Conservation (phyloP, 2,329 filamentous ascomycete genomes). For the Penicillium sp. region DNA sequence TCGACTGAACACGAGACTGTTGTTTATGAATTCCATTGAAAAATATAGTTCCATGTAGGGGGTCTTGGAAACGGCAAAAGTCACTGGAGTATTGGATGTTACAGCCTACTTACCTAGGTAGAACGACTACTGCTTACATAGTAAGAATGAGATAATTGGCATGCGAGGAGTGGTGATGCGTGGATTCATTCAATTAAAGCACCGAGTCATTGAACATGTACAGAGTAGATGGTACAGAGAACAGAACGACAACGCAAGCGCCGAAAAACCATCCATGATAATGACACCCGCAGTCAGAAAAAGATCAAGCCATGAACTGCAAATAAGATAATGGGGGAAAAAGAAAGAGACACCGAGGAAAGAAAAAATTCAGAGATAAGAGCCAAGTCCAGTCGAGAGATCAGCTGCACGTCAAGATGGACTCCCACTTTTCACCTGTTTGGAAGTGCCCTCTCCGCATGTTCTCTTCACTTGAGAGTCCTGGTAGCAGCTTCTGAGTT, state of each 20-base stretch:
- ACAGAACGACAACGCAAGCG: constrained; percentile 12
- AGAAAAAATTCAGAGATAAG: constrained; percentile 12
- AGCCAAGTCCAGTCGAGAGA: constrained; percentile 8
- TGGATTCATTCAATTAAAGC: constrained; percentile 19
- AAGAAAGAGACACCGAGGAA: constrained; percentile 17
- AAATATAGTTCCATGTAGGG: too few species aligned
- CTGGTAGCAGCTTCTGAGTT: too few species aligned
- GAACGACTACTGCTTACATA: too few species aligned
- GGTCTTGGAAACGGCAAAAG: too few species aligned
- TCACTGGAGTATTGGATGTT: too few species aligned
- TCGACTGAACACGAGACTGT: constrained; percentile 20
- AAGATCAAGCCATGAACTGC: constrained; percentile 12
- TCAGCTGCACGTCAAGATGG: constrained; percentile 2
- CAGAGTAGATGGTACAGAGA: constrained; percentile 23
- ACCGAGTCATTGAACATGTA: constrained; percentile 30
- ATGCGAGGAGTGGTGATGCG: constrained; percentile 11
- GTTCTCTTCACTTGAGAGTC: too few species aligned
- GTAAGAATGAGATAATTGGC: too few species aligned
- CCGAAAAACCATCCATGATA: constrained; percentile 10
- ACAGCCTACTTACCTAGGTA: too few species aligned
- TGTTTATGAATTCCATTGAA: too few species aligned
- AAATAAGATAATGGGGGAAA: constrained; percentile 11
- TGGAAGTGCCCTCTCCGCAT: too few species aligned
- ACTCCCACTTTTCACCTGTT: not conserved
- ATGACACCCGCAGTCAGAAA: constrained; percentile 21